phyloP scores from a whole-genome alignment of 306 rosid genomes.

The Rosa persica region DNA sequence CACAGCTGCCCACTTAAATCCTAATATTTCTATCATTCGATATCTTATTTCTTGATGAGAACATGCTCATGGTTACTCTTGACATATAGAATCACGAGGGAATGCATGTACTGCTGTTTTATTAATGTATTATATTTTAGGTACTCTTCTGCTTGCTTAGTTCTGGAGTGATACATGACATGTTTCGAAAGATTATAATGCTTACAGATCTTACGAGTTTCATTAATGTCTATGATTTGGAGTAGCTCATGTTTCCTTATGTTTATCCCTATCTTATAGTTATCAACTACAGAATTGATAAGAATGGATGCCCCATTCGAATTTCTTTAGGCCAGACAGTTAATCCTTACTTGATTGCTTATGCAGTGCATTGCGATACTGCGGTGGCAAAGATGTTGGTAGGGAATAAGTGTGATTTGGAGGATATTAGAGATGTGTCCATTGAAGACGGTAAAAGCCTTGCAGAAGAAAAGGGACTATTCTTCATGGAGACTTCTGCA shows the following conservation, averaged over 20 bases:
- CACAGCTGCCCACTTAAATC: neutral
- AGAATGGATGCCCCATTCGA: neutral
- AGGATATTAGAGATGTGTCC: conserved; percentile 78
- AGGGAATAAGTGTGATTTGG: conserved; percentile 91
- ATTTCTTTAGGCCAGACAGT: neutral
- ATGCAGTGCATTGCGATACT: conserved; percentile 86
- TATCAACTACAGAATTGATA: neutral
- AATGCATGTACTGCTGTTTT: neutral
- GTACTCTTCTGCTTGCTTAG: neutral
- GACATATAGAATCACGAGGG: neutral
- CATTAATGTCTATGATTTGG: neutral
- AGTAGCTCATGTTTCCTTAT: neutral
- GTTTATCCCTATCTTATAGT: neutral
- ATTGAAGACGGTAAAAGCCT: conserved; percentile 71
- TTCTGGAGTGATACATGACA: neutral
- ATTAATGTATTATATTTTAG: neutral
- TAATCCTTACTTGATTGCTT: neutral
- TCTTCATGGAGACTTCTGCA: conserved; percentile 97
- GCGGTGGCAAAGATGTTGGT: conserved; percentile 77
- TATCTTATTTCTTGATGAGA: neutral
- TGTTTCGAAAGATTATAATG: neutral
- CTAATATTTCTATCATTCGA: neutral
- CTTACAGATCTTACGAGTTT: neutral
- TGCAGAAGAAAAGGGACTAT: conserved; percentile 82
- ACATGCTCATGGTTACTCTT: neutral